These are phyloP conservation scores for Alternaria consortialis DNA, from an alignment of 2,329 filamentous ascomycete genomes.

Conservation along the genomic window DNA sequence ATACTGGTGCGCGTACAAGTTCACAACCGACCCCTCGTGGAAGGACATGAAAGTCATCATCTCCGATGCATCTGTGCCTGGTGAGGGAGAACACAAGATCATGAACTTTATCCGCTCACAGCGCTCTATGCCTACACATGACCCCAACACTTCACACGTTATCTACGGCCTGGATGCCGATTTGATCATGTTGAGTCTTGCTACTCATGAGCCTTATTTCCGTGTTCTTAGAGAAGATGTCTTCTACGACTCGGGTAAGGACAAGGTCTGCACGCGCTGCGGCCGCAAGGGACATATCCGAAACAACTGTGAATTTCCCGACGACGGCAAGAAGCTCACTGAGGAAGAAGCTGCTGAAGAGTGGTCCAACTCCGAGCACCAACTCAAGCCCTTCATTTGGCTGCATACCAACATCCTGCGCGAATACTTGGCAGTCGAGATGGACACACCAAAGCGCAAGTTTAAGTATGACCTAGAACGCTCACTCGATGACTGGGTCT, in stretches of 20 bases:
- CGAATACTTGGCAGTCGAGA: conserved; percentile 91
- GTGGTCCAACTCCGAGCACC: conserved; percentile 43
- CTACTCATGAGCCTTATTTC: conserved; percentile 97
- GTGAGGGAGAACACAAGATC: conserved; percentile 99
- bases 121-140: conserved; percentile 85
- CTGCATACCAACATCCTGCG: conserved; percentile 90
- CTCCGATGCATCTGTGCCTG: conserved; percentile 95
- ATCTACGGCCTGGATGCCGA: conserved; percentile 98
- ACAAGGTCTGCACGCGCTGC: conserved; percentile 86
- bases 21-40: conserved; percentile 97
- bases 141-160: conserved; percentile 96
- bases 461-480: conserved; percentile 94
- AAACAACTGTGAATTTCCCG: conserved; percentile 70
- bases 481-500: conserved; percentile 97
- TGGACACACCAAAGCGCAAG: conserved; percentile 80
- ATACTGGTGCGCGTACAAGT: conserved; percentile 97
- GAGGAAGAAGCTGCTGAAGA: conserved; percentile 75
- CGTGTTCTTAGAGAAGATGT: conserved; percentile 96
- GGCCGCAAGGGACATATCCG: conserved; percentile 92
- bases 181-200: conserved; percentile 97
- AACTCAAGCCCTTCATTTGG: conserved; percentile 96
- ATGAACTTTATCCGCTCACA: conserved; percentile 98
- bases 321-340: conserved; percentile 71
- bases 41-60: conserved; percentile 93
- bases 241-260: conserved; percentile 87